Evolutionary conservation across 805 yeast genomes (phyloP).

Genomic region (Candida odintsovae): DNA sequence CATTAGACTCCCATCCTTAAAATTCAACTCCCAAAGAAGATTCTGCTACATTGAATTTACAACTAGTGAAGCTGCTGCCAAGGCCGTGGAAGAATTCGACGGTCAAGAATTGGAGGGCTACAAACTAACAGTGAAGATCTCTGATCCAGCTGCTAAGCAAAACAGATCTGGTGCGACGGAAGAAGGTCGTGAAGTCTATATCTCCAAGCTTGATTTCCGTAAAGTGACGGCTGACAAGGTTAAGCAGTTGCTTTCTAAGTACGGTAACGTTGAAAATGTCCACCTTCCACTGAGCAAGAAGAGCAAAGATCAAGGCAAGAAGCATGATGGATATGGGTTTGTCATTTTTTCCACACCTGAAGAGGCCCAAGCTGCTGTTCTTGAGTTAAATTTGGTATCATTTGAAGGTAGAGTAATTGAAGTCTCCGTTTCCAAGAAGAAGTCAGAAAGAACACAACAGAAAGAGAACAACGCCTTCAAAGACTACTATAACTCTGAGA

Average conservation of each 20-base stretch:
- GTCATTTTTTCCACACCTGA: constrained; percentile 39
- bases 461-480: constrained; percentile 20
- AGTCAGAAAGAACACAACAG: constrained; percentile 28
- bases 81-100: constrained; percentile 38
- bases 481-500: constrained; percentile 16
- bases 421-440: constrained; percentile 43
- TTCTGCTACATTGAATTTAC: constrained; percentile 68
- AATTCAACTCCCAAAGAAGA: constrained; percentile 48
- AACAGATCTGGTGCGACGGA: constrained; percentile 39
- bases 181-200: constrained; percentile 52
- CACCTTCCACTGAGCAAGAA: constrained; percentile 38
- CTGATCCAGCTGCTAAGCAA: constrained; percentile 46
- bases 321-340: constrained; percentile 64
- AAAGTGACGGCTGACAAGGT: constrained; percentile 35
- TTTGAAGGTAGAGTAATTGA: constrained; percentile 43
- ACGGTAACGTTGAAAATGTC: constrained; percentile 49
- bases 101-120: constrained; percentile 33
- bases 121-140: constrained; percentile 49
- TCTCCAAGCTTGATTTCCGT: constrained; percentile 46
- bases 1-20: constrained; percentile 60
- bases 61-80: constrained; percentile 35
- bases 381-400: constrained; percentile 34
- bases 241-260: constrained; percentile 35
- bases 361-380: constrained; percentile 47
- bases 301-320: constrained; percentile 19